These are phyloP conservation scores for Magnolia officinalis DNA, from an alignment of 164 flowering plant species.

Conservation along the genomic window DNA sequence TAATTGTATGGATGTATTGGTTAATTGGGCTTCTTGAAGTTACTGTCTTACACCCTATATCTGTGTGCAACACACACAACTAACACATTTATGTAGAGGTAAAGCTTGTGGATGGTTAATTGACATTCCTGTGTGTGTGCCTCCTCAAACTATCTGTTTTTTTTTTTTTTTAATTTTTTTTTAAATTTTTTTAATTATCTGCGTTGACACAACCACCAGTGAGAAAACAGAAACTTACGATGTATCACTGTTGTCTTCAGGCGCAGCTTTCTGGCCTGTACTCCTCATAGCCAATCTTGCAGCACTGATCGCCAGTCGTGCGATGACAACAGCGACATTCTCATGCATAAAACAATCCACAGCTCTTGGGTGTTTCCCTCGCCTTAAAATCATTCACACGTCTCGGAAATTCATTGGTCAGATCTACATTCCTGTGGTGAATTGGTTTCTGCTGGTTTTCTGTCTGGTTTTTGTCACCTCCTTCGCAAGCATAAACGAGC, in stretches of 20 bases:
- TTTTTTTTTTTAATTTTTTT: no score
- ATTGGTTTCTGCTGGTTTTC: slow-evolving; percentile 85
- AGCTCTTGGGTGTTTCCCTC: slow-evolving; percentile 98
- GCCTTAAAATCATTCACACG: slow-evolving; percentile 95
- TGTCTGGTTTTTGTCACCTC: slow-evolving; percentile 69
- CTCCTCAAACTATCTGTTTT: not conserved
- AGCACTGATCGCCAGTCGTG: slow-evolving; percentile 92
- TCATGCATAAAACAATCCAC: slow-evolving; percentile 94
- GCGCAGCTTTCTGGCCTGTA: slow-evolving; percentile 84
- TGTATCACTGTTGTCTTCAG: slow-evolving; percentile 37
- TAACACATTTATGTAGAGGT: no score
- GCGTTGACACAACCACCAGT: not conserved
- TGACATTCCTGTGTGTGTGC: not conserved
- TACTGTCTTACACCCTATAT: no score
- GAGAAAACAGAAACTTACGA: not conserved
- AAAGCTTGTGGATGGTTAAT: no score
- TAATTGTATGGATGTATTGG: no score
- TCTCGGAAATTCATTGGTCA: slow-evolving; percentile 98
- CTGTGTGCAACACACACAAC: no score
- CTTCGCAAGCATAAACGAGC: slow-evolving; percentile 72
- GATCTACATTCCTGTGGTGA: slow-evolving; percentile 91
- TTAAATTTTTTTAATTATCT: not conserved
- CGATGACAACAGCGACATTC: slow-evolving; percentile 97
- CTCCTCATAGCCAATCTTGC: slow-evolving; percentile 86
- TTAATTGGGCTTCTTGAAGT: no score